Evolutionary conservation across 2,329 filamentous ascomycete species (phyloP), one percentile per base, ranked within the genome.

Genomic region (Tolypocladium capitatum): DNA sequence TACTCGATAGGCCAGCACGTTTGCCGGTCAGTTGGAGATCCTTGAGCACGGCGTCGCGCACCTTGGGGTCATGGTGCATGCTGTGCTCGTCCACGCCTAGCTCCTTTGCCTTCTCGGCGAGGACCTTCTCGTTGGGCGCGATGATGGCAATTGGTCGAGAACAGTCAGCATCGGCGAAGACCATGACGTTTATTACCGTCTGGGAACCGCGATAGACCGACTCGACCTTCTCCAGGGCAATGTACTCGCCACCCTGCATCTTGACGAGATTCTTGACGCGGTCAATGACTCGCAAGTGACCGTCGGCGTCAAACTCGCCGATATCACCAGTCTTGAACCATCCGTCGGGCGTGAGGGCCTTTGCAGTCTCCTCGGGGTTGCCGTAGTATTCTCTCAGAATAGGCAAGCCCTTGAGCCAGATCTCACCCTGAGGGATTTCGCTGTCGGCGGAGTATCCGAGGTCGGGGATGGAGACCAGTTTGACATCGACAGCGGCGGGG

Each of bases 291-390:
- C 75, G 79, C 55, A 97, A 68, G 63, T 94, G 86, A 40, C 91
- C 91, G 52, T 83, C 75, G 41, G 71, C 63, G 65, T 91, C 83
- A 59, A 91, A 92, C 63, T 96, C 86, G 58, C 91, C 91, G 63
- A 97, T 92, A 60, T 97, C 91, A 51, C 91, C 91, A 16, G 89
- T 94, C 76, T 85, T 91, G 78, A 97, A 97, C 92, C 92, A 97
- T 45, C 88, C 88, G 58, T 95, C 92, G 3, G 80, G 65, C 1
- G 86, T 89, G 53, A 91, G 76, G 5, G 84, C 75, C 62, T 84
- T 84, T 59, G 74, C 75, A 7, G 88, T 95, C 70, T 96, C 90
- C 57, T 91, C 80, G 16, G 86, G 82, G 62, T 96, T 86, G 51
- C 94, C 75, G 61, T 83, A 90, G 69, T 97, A 97, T 34, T 81